Base-by-base conservation (phyloP, 257 asterid genomes). In the Forsythia viridissima region DNA sequence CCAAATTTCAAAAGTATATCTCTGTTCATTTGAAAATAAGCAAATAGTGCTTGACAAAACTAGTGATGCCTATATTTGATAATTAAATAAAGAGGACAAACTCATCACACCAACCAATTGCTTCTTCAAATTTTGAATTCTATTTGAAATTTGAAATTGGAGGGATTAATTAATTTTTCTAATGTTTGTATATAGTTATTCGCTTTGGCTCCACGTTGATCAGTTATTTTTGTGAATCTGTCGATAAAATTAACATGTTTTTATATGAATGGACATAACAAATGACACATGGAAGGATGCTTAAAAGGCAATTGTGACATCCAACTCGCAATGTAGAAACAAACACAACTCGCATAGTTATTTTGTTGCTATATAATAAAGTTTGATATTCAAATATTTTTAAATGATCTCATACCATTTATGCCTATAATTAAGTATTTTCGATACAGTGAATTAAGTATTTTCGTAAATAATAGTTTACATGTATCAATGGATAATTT, bases 71-170 rank as follows among this genome's bases (percentile, higher is more conserved):
- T 3, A 61, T 61, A 61, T 63, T 63, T 39, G 18, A 63, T 63
- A 63, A 63, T 24, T 4, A 61, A 61, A 24, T 0, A 63, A 30
- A 6, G 70, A 63, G 40, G 70, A 30, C 70, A 63, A 63, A 30
- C 40, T 16, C n/a, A 63, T 63, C n/a, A 63, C 70, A 63, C 70
- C 70, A 63, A 63, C 70, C 70, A 63, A 21, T 8, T 63, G 70
- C 38, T 8, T 63, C 70, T 63, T 63, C 70, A 63, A 9, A 24
- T 63, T 63, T 63, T 63, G 70, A 61, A 61, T 61, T 61, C 7
- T 18, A 61, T 61, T 61, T 61, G 38, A 63, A 24, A 63, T 63
- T 63, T 63, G 70, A 63, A 30, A 63, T 63, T 11, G 70, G 70
- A 63, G 70, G 70, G 70, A 63, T 63, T 3, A 3, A 2, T 16